Percentiles rank a stretch among this genome's conserved stretches.
Conservation (phyloP, 1,139 yeast species). For the Suhomyces bribrorum region DNA sequence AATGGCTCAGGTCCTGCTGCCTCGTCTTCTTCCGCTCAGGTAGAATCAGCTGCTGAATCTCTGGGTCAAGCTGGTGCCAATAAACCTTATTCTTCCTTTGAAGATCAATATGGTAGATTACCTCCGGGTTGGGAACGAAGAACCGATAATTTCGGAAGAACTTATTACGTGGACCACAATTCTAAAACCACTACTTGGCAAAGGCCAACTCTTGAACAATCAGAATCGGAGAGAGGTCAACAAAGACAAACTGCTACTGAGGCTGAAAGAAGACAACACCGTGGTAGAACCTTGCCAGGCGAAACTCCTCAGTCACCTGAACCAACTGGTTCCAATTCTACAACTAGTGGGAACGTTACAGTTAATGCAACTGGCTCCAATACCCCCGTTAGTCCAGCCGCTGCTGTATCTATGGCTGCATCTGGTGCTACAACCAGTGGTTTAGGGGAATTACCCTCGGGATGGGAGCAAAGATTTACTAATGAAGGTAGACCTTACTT, state of each 20-base stretch:
- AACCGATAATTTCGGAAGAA: slow-evolving; percentile 95
- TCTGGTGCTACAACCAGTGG: slow-evolving; percentile 95
- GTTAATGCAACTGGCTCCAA: slow-evolving; percentile 49
- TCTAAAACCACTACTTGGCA: slow-evolving; percentile 98
- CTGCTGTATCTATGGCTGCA: slow-evolving; percentile 80
- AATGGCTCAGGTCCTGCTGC: slow-evolving; percentile 15
- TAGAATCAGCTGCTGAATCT: slow-evolving; percentile 15
- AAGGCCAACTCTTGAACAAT: slow-evolving; percentile 78
- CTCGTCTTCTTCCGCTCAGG: slow-evolving; percentile 13
- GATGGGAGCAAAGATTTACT: slow-evolving; percentile 98
- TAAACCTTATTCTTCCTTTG: slow-evolving; percentile 86
- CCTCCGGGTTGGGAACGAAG: slow-evolving; percentile 99
- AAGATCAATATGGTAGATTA: slow-evolving; percentile 92
- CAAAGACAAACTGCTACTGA: slow-evolving; percentile 67
- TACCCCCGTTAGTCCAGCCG: slow-evolving; percentile 60
- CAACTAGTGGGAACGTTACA: slow-evolving; percentile 46
- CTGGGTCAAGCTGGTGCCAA: slow-evolving; percentile 20
- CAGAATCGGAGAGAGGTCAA: slow-evolving; percentile 66
- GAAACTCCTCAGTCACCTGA: slow-evolving; percentile 49
- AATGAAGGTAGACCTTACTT: slow-evolving; percentile 98
- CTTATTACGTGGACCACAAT: slow-evolving; percentile 96
- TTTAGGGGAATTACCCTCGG: slow-evolving; percentile 93
- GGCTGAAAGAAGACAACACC: slow-evolving; percentile 87
- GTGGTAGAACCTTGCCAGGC: slow-evolving; percentile 87
- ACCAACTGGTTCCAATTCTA: slow-evolving; percentile 1